Evolutionary conservation across 148 eudicot species (phyloP), one percentile per base, ranked within the genome.

Genomic region (Silene latifolia): DNA sequence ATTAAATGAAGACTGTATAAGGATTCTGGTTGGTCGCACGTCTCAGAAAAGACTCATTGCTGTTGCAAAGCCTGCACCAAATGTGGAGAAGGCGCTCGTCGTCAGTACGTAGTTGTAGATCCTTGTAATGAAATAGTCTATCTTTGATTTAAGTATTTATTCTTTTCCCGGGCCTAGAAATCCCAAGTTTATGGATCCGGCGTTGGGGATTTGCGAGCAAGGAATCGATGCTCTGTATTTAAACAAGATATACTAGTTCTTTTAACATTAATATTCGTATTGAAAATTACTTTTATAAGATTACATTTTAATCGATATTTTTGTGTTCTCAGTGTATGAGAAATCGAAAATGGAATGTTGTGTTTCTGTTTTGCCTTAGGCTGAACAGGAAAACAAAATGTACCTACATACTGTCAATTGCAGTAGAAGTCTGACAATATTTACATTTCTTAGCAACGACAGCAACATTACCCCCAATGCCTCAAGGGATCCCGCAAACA

Each of bases 81-180:
- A 18, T 15, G 62, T 51, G 9, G 56, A 67, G 27, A 32, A 17
- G 23, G 11, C 3, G 10, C 47, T 62, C n/a, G 23, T 58, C 10
- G 39, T 5, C 15, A 25, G 2, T 39, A 23, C 18, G 51, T 14
- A 59, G 56, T 13, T 79, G 25, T 69, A 74, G 78, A 74, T 61
- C 51, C 3, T 62, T 79, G 71, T 79, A 74, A 51, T 32, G 74
- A 18, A 18, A 20, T 62, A 35, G 23, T 71, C 44, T 63, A 3
- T 20, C 67, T 0, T 1, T 4, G n/a, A 27, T 8, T n/a, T 44
- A 47, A 2, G 71, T 39, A 42, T 18, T n/a, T 18, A 57, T 14
- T 19, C 51, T 7, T 51, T 9, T 23, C 64, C 64, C 1, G 59
- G 59, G 66, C 67, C 61, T 35, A 20, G 24, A 29, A 66, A 62